phyloP scores from a whole-genome alignment of 805 yeast species.

The Sugiyamaella chiloensis region DNA sequence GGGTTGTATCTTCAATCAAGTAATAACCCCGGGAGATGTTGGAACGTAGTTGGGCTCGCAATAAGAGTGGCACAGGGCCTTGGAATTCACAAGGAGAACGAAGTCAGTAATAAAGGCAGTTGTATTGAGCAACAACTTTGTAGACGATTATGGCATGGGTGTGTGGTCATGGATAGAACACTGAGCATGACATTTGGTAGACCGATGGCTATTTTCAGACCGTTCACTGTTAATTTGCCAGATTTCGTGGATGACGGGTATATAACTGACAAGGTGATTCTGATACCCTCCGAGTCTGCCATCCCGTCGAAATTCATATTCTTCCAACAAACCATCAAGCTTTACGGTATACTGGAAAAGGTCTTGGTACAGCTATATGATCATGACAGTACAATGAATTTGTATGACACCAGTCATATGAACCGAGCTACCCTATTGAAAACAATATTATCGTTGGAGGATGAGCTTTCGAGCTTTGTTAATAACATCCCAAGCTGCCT shows the following conservation, averaged over 20 bases:
- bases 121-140: slow-evolving; percentile 25
- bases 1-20: slow-evolving; percentile 28
- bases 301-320: slow-evolving; percentile 22
- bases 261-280: slow-evolving; percentile 18
- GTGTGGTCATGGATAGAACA: slow-evolving; percentile 27
- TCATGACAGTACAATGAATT: not conserved
- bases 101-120: slow-evolving; percentile 13
- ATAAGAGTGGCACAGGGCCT: slow-evolving; percentile 43
- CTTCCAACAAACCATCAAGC: slow-evolving; percentile 21
- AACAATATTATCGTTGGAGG: slow-evolving; percentile 2
- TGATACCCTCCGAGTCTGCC: slow-evolving; percentile 4
- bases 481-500: not conserved
- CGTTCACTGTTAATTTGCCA: slow-evolving; percentile 18
- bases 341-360: slow-evolving; percentile 23
- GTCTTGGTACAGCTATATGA: slow-evolving; percentile 16
- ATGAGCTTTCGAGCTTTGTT: slow-evolving; percentile 1
- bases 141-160: slow-evolving; percentile 29
- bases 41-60: slow-evolving; percentile 44
- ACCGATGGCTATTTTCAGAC: slow-evolving; percentile 23
- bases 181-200: slow-evolving; percentile 28
- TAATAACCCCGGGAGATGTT: slow-evolving; percentile 32
- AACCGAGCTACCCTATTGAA: not conserved
- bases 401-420: not conserved
- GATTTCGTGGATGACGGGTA: slow-evolving; percentile 23
- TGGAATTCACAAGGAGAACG: slow-evolving; percentile 34